phyloP scores from a whole-genome alignment of 2,329 filamentous ascomycete species.

The Alternaria gaisen region DNA sequence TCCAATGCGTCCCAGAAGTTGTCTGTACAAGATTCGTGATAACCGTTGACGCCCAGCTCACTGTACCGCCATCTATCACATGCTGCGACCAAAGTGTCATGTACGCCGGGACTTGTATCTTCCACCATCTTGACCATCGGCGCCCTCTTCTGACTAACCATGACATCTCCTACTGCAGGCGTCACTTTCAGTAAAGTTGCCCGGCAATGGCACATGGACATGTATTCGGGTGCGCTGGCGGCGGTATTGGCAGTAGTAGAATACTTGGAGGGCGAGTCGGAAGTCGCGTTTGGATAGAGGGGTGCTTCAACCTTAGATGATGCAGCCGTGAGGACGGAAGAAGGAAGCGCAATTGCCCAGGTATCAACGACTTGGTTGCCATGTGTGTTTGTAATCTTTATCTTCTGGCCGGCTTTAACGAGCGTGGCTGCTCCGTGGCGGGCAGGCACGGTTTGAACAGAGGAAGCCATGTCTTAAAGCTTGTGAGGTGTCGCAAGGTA shows the following conservation, averaged over 20 bases:
- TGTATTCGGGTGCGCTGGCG: constrained; percentile 43
- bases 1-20: constrained; percentile 47
- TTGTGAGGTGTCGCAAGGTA: not conserved
- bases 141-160: constrained; percentile 46
- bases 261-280: constrained; percentile 34
- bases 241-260: constrained; percentile 35
- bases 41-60: constrained; percentile 42
- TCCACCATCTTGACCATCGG: constrained; percentile 46
- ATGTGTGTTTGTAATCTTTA: constrained; percentile 59
- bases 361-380: constrained; percentile 62
- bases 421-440: constrained; percentile 54
- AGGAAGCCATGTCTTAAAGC: not conserved
- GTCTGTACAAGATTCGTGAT: constrained; percentile 50
- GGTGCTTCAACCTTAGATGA: constrained; percentile 39
- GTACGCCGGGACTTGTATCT: constrained; percentile 45
- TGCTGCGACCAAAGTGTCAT: constrained; percentile 49
- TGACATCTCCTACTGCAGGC: constrained; percentile 39
- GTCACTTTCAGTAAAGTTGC: constrained; percentile 40
- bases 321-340: constrained; percentile 22
- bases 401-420: constrained; percentile 50
- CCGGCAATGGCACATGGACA: constrained; percentile 50
- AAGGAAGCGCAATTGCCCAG: constrained; percentile 56
- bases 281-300: constrained; percentile 39
- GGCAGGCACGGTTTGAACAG: constrained; percentile 46
- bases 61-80: constrained; percentile 49